phyloP scores from a whole-genome alignment of 768 basidiomycete species.

The Russula sp. region DNA sequence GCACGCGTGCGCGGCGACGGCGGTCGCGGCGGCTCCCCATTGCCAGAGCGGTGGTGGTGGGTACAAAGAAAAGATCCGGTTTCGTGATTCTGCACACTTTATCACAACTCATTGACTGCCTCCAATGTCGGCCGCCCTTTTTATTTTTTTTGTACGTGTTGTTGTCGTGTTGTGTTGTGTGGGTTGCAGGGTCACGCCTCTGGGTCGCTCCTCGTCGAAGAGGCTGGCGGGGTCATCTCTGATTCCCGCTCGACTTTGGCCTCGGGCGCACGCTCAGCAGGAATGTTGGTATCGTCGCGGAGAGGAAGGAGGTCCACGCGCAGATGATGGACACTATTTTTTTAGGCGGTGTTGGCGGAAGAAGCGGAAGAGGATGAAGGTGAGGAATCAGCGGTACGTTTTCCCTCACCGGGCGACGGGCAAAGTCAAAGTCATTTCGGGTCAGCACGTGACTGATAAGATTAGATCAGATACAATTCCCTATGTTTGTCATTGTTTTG shows the following conservation, averaged over 20 bases:
- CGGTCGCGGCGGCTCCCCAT: constrained; percentile 56
- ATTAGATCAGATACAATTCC: too few relatives aligned
- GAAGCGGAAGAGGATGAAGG: neutral
- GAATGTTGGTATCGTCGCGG: constrained; percentile 85
- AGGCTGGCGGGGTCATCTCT: constrained; percentile 84
- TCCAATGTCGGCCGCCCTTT: constrained; percentile 33
- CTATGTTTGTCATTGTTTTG: too few relatives aligned
- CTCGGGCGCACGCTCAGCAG: constrained; percentile 77
- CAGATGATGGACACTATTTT: constrained; percentile 72
- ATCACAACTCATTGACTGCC: neutral
- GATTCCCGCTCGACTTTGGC: constrained; percentile 87
- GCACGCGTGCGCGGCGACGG: constrained; percentile 89
- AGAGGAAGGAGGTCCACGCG: constrained; percentile 61
- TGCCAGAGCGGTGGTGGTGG: constrained; percentile 73
- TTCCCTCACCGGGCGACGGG: too few relatives aligned
- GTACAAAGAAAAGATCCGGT: constrained; percentile 97
- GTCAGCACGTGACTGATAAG: too few relatives aligned
- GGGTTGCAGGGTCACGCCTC: constrained; percentile 88
- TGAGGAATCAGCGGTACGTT: neutral
- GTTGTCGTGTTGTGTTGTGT: too few relatives aligned
- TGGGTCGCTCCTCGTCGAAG: constrained; percentile 75
- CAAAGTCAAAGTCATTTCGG: too few relatives aligned
- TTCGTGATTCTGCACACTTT: constrained; percentile 31
- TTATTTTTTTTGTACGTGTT: neutral
- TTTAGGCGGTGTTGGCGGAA: constrained; percentile 39